Percentiles rank a stretch among this genome's conserved stretches.
These are phyloP conservation scores for Colletotrichum echinochloae DNA, from an alignment of 2,329 filamentous ascomycete genomes.

Conservation along the genomic window DNA sequence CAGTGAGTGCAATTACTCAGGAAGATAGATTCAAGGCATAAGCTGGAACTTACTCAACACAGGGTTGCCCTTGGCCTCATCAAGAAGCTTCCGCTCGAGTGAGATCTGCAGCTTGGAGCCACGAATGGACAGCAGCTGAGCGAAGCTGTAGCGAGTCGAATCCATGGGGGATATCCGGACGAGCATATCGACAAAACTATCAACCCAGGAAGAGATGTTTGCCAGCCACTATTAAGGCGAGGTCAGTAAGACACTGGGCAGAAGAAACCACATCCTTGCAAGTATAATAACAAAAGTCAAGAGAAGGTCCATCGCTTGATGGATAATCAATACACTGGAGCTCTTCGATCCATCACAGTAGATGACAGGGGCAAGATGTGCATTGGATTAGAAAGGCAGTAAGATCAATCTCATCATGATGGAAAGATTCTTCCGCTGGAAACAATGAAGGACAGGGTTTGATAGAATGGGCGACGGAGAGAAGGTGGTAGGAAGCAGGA, in stretches of 20 bases:
- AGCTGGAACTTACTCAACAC: conserved; percentile 2
- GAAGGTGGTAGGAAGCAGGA: not conserved
- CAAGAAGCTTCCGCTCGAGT: conserved; percentile 29
- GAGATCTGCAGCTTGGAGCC: conserved; percentile 16
- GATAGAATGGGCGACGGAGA: too few species aligned
- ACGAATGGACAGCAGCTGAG: conserved; percentile 34
- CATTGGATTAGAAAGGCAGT: not conserved
- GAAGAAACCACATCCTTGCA: not conserved
- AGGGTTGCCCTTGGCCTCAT: conserved; percentile 17
- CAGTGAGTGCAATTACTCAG: not conserved
- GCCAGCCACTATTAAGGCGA: not conserved
- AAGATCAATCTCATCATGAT: not conserved
- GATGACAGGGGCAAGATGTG: not conserved
- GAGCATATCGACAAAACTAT: not conserved
- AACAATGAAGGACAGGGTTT: not conserved
- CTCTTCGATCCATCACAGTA: not conserved
- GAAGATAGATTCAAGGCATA: not conserved
- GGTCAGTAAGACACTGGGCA: not conserved
- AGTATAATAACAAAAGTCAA: too few species aligned
- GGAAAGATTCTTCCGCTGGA: not conserved
- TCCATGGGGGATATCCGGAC: conserved; percentile 19
- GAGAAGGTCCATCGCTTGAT: not conserved
- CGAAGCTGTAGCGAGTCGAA: conserved; percentile 23
- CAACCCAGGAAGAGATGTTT: not conserved
- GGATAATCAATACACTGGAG: not conserved